Conservation (phyloP, 1,284 basidiomycete species). For the Malassezia restricta region DNA sequence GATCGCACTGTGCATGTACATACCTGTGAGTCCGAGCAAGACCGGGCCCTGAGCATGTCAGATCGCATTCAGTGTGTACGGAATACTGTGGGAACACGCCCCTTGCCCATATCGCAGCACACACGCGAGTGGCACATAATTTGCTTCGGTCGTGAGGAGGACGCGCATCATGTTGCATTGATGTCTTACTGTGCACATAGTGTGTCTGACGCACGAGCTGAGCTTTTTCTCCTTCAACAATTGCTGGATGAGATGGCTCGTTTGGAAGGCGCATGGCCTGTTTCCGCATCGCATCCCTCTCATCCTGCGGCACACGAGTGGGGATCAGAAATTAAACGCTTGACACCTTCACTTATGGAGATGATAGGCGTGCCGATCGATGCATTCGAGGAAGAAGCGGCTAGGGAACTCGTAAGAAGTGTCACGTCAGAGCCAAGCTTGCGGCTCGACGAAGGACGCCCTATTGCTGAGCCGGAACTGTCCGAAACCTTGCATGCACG, state of each 20-base stretch:
- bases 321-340: constrained; percentile 5
- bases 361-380: constrained; percentile 7
- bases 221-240: constrained; percentile 1
- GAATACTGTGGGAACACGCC: neutral
- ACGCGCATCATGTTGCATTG: neutral
- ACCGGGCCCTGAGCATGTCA: neutral
- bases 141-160: neutral
- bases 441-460: constrained; percentile 5
- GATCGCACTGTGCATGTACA: neutral
- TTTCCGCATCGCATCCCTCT: neutral
- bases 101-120: neutral
- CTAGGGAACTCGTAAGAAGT: neutral
- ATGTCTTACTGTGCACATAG: constrained; percentile 9
- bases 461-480: neutral
- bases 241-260: neutral
- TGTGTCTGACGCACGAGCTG: constrained; percentile 10
- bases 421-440: neutral
- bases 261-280: neutral
- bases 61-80: constrained; percentile 3
- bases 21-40: neutral
- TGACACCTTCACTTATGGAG: constrained; percentile 5
- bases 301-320: constrained; percentile 5
- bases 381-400: constrained; percentile 4
- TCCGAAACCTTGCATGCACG: constrained; percentile 1
- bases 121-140: constrained; percentile 2